A percentile compares a stretch with the other conserved stretches of the same genome.
Conservation (phyloP, 2,329 filamentous ascomycete genomes). For the Ophiostoma triangulosporum region DNA sequence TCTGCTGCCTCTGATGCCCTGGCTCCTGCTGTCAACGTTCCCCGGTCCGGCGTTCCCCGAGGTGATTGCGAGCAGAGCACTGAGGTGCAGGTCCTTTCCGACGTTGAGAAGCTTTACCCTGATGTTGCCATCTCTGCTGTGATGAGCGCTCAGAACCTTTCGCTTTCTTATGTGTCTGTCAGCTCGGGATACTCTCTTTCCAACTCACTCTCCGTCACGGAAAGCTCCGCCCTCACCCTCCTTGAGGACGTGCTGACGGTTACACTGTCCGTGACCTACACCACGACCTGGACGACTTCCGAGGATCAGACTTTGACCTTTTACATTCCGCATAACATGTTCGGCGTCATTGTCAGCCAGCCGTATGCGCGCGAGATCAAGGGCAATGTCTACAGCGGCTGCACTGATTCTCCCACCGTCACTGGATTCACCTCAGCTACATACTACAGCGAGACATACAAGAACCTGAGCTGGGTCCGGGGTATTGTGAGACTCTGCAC, state of each 20-base stretch:
- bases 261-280: neutral
- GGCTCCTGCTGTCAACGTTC: neutral
- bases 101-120: neutral
- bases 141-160: neutral
- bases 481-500: neutral
- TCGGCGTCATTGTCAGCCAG: neutral
- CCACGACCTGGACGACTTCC: neutral
- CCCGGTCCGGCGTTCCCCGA: neutral
- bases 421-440: neutral
- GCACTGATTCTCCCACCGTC: neutral
- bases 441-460: neutral
- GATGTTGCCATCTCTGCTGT: neutral
- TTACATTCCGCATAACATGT: neutral
- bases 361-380: neutral
- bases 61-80: neutral
- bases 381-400: neutral
- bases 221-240: neutral
- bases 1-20: too few species aligned
- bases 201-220: neutral
- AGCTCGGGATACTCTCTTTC: neutral
- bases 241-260: neutral
- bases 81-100: neutral
- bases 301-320: neutral
- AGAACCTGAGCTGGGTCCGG: neutral
- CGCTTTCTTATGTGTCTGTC: neutral